phyloP scores from a whole-genome alignment of 1,284 basidiomycete species.

The Inonotus hispidus region DNA sequence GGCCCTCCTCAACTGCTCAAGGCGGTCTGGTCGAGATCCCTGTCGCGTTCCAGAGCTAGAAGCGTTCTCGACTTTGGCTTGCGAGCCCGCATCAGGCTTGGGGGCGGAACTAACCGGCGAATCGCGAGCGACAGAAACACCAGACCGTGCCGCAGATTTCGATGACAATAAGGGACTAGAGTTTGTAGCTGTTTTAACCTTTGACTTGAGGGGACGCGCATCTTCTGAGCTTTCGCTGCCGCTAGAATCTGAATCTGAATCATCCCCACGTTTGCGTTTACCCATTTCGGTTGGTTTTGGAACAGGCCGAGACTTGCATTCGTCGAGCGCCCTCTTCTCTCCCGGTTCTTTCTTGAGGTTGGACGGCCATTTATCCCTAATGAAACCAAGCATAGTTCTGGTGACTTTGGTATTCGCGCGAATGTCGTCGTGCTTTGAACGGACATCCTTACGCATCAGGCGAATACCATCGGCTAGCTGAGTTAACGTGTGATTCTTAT shows the following conservation, averaged over 20 bases:
- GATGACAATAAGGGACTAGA: neutral
- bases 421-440: constrained; percentile 50
- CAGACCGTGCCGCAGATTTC: neutral
- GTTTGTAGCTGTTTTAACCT: neutral
- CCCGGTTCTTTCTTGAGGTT: constrained; percentile 5
- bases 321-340: constrained; percentile 5
- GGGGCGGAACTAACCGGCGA: too few species aligned
- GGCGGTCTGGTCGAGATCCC: neutral
- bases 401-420: constrained; percentile 51
- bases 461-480: constrained; percentile 48
- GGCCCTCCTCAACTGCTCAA: constrained; percentile 6
- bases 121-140: neutral
- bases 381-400: constrained; percentile 49
- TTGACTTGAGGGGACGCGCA: neutral
- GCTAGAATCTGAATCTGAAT: neutral
- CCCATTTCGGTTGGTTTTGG: neutral
- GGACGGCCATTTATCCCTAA: constrained; percentile 26
- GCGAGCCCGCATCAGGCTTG: neutral
- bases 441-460: constrained; percentile 47
- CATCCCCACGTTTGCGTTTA: constrained; percentile 1
- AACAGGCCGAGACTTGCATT: neutral
- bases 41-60: neutral
- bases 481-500: constrained; percentile 34
- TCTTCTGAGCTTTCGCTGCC: constrained; percentile 8
- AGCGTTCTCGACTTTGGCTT: neutral